Evolutionary conservation across 2,329 filamentous ascomycete species (phyloP).

Genomic region (Aureobasidium sp.): DNA sequence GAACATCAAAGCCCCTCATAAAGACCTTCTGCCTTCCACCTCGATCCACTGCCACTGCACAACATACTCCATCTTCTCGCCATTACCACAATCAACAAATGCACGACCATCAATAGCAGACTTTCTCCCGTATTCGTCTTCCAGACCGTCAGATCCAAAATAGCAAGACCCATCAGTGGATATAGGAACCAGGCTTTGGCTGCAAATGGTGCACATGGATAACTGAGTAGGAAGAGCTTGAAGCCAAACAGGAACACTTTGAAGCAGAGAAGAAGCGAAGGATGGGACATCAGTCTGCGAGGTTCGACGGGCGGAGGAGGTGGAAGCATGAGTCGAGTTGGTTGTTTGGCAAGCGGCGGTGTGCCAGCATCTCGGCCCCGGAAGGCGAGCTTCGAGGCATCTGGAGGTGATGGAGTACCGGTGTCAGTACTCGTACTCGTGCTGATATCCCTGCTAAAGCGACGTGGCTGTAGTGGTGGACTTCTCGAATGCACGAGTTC

Average conservation of each 20-base stretch:
- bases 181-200: constrained; percentile 58
- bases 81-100: constrained; percentile 39
- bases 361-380: neutral
- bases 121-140: constrained; percentile 32
- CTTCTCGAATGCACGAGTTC: constrained; percentile 1
- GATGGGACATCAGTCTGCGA: constrained; percentile 24
- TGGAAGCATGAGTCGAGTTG: constrained; percentile 30
- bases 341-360: constrained; percentile 20
- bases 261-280: constrained; percentile 25
- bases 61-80: constrained; percentile 20
- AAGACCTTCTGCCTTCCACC: neutral
- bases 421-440: neutral
- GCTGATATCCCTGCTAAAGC: constrained; percentile 2
- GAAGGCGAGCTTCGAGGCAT: constrained; percentile 17
- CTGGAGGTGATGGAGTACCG: neutral
- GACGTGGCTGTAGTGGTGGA: neutral
- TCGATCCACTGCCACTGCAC: neutral
- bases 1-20: neutral
- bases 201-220: constrained; percentile 65
- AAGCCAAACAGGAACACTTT: constrained; percentile 58
- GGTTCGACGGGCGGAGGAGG: constrained; percentile 28
- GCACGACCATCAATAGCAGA: constrained; percentile 38
- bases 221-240: constrained; percentile 60
- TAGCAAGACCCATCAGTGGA: constrained; percentile 62
- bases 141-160: constrained; percentile 50